A percentile compares a stretch with the other conserved stretches of the same genome.
Conservation (phyloP, 2,329 filamentous ascomycete genomes). For the Teratosphaeria gauchensis region DNA sequence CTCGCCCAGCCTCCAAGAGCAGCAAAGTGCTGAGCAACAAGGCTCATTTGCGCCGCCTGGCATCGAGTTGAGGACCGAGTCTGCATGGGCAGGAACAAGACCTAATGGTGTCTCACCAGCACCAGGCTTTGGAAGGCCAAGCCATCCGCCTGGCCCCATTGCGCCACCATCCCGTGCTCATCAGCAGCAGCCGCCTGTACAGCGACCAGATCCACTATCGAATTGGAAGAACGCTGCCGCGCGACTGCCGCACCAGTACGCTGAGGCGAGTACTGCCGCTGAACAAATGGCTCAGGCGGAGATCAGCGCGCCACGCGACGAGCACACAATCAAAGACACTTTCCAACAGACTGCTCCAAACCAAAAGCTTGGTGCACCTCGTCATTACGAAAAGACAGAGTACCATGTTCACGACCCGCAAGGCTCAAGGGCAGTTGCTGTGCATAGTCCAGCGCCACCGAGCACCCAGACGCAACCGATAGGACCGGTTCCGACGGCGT, state of each 20-base stretch:
- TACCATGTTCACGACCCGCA: constrained; percentile 21
- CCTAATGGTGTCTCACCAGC: constrained; percentile 22
- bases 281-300: constrained; percentile 7
- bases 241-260: constrained; percentile 17
- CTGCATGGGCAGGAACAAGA: constrained; percentile 16
- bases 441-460: constrained; percentile 22
- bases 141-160: constrained; percentile 25
- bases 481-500: constrained; percentile 17
- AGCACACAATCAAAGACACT: constrained; percentile 23
- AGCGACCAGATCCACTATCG: constrained; percentile 10
- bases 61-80: constrained; percentile 19
- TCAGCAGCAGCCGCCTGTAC: constrained; percentile 8
- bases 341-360: constrained; percentile 26
- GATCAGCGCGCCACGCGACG: constrained; percentile 3
- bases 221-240: constrained; percentile 22
- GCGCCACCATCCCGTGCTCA: constrained; percentile 26
- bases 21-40: constrained; percentile 18
- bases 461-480: constrained; percentile 25
- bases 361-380: constrained; percentile 18
- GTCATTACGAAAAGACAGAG: constrained; percentile 19
- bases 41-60: constrained; percentile 19
- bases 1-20: constrained; percentile 18
- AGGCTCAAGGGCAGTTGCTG: constrained; percentile 15
- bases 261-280: constrained; percentile 11
- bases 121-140: constrained; percentile 20